Base-by-base conservation (phyloP, 495 filamentous ascomycete species). In the Paragyromitra xinjiangensis region DNA sequence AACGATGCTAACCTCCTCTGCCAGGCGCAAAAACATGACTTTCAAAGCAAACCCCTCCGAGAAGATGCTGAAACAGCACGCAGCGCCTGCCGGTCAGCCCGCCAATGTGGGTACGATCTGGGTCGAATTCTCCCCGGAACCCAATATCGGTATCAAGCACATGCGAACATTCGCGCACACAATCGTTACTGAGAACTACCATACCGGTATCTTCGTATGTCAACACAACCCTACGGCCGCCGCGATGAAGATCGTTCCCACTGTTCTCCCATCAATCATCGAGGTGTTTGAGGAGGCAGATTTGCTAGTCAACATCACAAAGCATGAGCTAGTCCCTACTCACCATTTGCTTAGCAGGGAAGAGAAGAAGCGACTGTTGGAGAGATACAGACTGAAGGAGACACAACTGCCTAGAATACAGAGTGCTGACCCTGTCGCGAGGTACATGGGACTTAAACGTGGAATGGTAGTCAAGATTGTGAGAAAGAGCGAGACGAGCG, bases 391-490 rank as follows among this genome's bases (percentile, higher is more conserved):
- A 64, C 86, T 99, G 81, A 98, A 97, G 90, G 95, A 99, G 88
- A 97, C 92, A 44, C 95, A 99, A 85, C 85, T 99, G 81, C 95
- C 95, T 11, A 88, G 95, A 69, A 98, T 99, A 73, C 90, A 97
- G 85, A 86, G 91, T 64, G 91, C 91, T 58, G 95, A 99, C 85
- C 95, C 95, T 14, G 93, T 99, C 45, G 93, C 95, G 44, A 90
- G 91, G 82, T 99, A 98, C 84, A 85, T 97, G 64, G 95, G 96
- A 22, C 86, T 99, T 84, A 91, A 93, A 85, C 89, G 93, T 81
- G 94, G 95, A 2, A 94, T 98, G 87, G 94, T 99, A 12, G 96
- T 99, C 71, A 99, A 99, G 90, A 99, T 99, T 79, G 96, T 99
- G 66, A 87, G 95, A 64, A 92, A 89, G 69, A 88, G 86, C 71